Evolutionary conservation across 371 early-diverging fungal species (phyloP), one percentile per base, ranked within the genome.

Genomic region (Blakeslea trispora): DNA sequence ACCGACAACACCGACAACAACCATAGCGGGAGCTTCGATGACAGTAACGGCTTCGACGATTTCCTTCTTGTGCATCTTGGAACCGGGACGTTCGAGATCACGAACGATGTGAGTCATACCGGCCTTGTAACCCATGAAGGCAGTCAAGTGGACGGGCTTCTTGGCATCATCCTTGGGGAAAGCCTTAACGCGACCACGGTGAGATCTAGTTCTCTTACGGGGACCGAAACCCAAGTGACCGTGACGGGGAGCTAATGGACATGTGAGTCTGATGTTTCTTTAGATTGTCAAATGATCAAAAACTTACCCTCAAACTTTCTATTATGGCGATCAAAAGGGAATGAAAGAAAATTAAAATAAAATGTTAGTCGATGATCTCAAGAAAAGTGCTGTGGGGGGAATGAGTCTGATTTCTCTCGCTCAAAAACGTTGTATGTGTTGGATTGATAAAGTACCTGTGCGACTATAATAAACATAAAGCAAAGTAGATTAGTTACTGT

Each of bases 91-190:
- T 73, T 97, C 97, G 75, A 97, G 81, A 78, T 97, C 98, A 72
- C 99, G 94, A 61, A 99, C 96, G 72, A 99, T 91, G 87, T 99
- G 99, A 74, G 99, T 98, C 99, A 99, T 99, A 77, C 99, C 99
- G 61, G 99, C 99, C 93, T 99, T 99, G 94, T 99, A 99, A 67
- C 93, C 99, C 76, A 99, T 81, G 92, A 98, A 99, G 72, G 97
- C 99, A 52, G 99, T 98, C 77, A 98, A 83, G 86, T 99, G 99
- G 63, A 97, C 95, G 57, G 94, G 89, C 87, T 95, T 92, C 75
- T 82, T 81, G 55, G 88, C 75, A 81, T 97, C 94, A 83, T 99
- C 99, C 86, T 91, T 91, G 76, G 99, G 99, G 92, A 94, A 99
- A 60, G 99, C 90, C 92, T 96, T 96, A 63, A 92, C 90, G 72